phyloP scores from a whole-genome alignment of 176 grass and related monocot species.

The Guadua angustifolia region DNA sequence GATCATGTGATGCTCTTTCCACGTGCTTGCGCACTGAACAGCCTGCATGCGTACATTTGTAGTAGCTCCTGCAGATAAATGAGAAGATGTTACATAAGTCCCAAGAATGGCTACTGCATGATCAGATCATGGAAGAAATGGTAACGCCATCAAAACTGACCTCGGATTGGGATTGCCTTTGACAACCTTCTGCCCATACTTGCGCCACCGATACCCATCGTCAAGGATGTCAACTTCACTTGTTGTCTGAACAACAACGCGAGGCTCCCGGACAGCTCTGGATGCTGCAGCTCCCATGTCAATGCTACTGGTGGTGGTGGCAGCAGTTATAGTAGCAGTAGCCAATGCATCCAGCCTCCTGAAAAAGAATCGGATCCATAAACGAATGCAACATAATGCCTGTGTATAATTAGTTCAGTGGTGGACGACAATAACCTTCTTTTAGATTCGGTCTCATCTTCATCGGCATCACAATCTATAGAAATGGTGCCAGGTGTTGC shows the following conservation, averaged over 20 bases:
- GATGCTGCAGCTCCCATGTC: slow-evolving; percentile 82
- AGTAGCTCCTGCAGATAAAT: slow-evolving; percentile 84
- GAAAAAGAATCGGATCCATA: slow-evolving; percentile 41
- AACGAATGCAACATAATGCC: slow-evolving; percentile 21
- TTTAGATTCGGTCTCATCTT: slow-evolving; percentile 90
- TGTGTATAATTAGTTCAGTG: slow-evolving; percentile 14
- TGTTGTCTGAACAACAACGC: slow-evolving; percentile 96
- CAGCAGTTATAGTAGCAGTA: slow-evolving; percentile 27
- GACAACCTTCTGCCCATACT: slow-evolving; percentile 99
- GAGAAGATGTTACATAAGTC: slow-evolving; percentile 11
- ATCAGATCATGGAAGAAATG: neutral
- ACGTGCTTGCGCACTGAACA: slow-evolving; percentile 96
- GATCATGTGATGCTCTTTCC: slow-evolving; percentile 95
- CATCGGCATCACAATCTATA: slow-evolving; percentile 59
- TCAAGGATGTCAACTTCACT: slow-evolving; percentile 99
- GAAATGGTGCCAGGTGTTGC: slow-evolving; percentile 65
- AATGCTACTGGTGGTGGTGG: slow-evolving; percentile 52
- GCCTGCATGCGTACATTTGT: slow-evolving; percentile 87
- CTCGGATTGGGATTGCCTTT: slow-evolving; percentile 99
- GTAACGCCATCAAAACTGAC: slow-evolving; percentile 36
- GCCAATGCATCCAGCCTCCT: slow-evolving; percentile 82
- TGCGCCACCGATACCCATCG: slow-evolving; percentile 96
- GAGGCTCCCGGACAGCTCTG: slow-evolving; percentile 80
- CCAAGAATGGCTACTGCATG: neutral
- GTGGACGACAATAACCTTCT: slow-evolving; percentile 61